These are phyloP conservation scores for Backusella macrospora DNA, from an alignment of 192 early-diverging fungal genomes.

Conservation along the genomic window DNA sequence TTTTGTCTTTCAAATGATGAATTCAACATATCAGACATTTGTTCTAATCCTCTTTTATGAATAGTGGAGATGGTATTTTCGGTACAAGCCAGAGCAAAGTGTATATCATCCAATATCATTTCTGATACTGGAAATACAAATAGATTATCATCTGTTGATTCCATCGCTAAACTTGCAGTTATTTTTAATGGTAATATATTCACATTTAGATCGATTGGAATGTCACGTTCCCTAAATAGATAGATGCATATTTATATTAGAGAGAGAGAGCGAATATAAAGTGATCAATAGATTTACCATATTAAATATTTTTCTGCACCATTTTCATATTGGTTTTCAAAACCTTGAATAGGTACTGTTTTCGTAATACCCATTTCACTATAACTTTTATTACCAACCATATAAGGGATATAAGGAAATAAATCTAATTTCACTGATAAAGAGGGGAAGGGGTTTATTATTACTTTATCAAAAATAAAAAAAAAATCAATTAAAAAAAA, in stretches of 20 bases:
- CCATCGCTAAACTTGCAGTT: neutral
- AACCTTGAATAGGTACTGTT: neutral
- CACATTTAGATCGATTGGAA: neutral
- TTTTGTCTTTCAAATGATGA: neutral
- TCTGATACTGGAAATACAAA: slow-evolving; percentile 1
- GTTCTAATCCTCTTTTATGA: neutral
- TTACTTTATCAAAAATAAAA: neutral
- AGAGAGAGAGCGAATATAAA: neutral
- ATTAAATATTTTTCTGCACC: slow-evolving; percentile 8
- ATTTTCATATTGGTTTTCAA: slow-evolving; percentile 12
- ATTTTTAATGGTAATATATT: neutral
- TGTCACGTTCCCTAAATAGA: neutral
- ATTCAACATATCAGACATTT: neutral
- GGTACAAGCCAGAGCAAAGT: neutral
- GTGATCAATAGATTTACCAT: neutral
- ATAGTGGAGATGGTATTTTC: neutral
- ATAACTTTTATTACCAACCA: neutral
- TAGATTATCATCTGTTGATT: neutral
- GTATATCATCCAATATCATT: slow-evolving; percentile 16
- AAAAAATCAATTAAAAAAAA: neutral
- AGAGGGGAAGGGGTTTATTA: no score
- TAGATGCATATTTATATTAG: no score
- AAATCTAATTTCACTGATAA: neutral
- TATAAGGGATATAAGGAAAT: neutral
- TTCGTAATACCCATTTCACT: neutral